Evolutionary conservation across 139 green algal genomes (phyloP).

Genomic region (Monoraphidium neglectum): DNA sequence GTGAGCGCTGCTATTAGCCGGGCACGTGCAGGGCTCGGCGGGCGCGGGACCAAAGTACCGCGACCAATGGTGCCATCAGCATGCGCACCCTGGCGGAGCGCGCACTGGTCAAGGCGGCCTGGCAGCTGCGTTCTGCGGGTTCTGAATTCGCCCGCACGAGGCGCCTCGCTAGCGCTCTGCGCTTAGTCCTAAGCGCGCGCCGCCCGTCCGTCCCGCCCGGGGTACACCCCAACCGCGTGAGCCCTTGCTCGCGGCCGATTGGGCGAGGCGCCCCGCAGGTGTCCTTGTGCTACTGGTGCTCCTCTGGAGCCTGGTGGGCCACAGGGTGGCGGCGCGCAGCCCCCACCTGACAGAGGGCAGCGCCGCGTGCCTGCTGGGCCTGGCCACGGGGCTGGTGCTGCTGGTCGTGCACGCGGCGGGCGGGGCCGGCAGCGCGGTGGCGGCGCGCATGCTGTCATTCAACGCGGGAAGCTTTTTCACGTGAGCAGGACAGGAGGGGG

Average conservation of each 20-base stretch:
- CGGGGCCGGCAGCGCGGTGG: conserved; percentile 4
- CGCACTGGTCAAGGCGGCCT: too few relatives aligned
- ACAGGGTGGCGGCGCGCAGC: conserved; percentile 46
- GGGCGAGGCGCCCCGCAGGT: conserved; percentile 39
- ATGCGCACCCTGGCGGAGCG: too few relatives aligned
- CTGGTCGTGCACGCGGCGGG: conserved; percentile 30
- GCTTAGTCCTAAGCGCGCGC: too few relatives aligned
- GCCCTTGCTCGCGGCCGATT: background rate
- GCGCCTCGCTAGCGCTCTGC: too few relatives aligned
- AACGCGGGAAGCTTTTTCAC: conserved; percentile 43
- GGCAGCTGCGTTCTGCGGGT: too few relatives aligned
- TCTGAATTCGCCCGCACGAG: too few relatives aligned
- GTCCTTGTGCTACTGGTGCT: conserved; percentile 67
- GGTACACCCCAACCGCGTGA: background rate
- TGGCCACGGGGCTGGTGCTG: conserved; percentile 35
- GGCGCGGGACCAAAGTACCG: too few relatives aligned
- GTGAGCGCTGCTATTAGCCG: too few relatives aligned
- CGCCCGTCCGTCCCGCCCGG: too few relatives aligned
- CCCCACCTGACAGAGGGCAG: conserved; percentile 41
- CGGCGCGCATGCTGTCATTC: conserved; percentile 42
- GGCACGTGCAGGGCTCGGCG: too few relatives aligned
- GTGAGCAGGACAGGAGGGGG: conserved; percentile 7
- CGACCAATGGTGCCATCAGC: too few relatives aligned
- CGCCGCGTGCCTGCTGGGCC: conserved; percentile 40
- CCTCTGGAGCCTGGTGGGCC: conserved; percentile 56